Base-by-base conservation (phyloP, 1,139 yeast genomes). In the Spathaspora sp. region DNA sequence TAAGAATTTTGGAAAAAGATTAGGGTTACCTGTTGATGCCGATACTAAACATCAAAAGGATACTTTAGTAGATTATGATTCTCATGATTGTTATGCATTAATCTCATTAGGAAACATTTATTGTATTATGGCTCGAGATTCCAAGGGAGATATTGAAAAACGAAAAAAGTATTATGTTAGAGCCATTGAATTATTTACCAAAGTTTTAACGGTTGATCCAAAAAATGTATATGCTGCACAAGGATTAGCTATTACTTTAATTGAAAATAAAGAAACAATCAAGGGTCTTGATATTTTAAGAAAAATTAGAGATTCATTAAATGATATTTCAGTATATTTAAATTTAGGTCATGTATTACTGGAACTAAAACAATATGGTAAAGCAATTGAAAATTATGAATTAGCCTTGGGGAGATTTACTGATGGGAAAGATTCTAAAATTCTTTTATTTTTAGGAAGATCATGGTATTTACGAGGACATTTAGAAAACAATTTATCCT, bases 191-290 rank as follows among this genome's bases (percentile, higher is more conserved):
- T 72, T 91, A 47, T 93, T 84, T 63, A 87, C 90, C 56, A 93
- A 93, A 66, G 97, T 90, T 1, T 72, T 95, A 48, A 84, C 87
- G 43, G 72, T 90, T 33, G 99, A 93, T 67, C 81, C 93, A 5
- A 76, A 80, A 55, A 89, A 93, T 63, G 95, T 93, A 1, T 93
- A 86, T 68, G 99, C 98, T 2, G 99, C 99, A 0, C 99, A 93
- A 65, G 99, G 99, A 44, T 77, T 95, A 52, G 99, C 98, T 1
- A 90, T 93, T 46, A 82, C 91, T 9, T 87, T 89, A 64, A 95
- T 96, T 18, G 98, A 91, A 57, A 86, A 86, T 59, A 88, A 87
- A 58, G 85, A 89, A 50, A 69, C 82, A 18, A 83, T 80, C 38
- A 77, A 84, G 53, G 97, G 98, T 0, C 75, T 90, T 58, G 96